Percentiles rank a stretch among this genome's conserved stretches.
These are phyloP conservation scores for Tarenaya hassleriana DNA, from an alignment of 345 rosid genomes.

Conservation along the genomic window DNA sequence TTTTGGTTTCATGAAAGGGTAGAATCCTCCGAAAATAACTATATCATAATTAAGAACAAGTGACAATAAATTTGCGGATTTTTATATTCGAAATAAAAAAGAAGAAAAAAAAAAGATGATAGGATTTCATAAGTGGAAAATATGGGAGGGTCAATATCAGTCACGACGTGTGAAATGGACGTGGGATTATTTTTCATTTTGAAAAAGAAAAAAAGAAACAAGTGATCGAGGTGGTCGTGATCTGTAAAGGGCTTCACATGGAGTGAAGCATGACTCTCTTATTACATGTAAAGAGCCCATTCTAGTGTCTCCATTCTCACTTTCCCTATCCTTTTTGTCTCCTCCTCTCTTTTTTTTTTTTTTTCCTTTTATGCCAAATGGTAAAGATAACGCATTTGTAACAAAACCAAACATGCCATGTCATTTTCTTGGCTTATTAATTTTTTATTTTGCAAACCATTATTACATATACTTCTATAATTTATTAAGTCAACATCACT, in stretches of 20 bases:
- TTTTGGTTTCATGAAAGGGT: too few species aligned
- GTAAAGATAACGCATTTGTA: constrained; percentile 23
- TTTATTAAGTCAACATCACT: too few species aligned
- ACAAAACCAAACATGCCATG: neutral
- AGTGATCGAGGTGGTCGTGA: constrained; percentile 11
- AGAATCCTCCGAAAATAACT: too few species aligned
- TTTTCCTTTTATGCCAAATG: constrained; percentile 8
- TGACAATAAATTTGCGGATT: too few species aligned
- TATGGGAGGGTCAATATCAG: constrained; percentile 24
- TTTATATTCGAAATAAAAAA: too few species aligned
- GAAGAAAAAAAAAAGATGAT: too few species aligned
- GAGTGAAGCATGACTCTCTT: constrained; percentile 25
- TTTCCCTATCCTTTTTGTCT: constrained; percentile 26
- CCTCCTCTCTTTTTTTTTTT: constrained; percentile 7
- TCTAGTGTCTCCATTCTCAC: constrained; percentile 23
- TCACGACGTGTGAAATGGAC: constrained; percentile 28
- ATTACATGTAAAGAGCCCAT: constrained; percentile 29
- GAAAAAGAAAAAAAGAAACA: neutral
- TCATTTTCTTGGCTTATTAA: too few species aligned
- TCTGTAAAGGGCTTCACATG: constrained; percentile 25
- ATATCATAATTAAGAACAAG: too few species aligned
- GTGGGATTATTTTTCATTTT: constrained; percentile 18
- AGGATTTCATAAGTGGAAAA: too few species aligned
- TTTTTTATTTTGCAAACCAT: too few species aligned
- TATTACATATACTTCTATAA: too few species aligned